Base-by-base conservation (phyloP, 2,329 filamentous ascomycete species). In the Tetracladium maxilliforme region DNA sequence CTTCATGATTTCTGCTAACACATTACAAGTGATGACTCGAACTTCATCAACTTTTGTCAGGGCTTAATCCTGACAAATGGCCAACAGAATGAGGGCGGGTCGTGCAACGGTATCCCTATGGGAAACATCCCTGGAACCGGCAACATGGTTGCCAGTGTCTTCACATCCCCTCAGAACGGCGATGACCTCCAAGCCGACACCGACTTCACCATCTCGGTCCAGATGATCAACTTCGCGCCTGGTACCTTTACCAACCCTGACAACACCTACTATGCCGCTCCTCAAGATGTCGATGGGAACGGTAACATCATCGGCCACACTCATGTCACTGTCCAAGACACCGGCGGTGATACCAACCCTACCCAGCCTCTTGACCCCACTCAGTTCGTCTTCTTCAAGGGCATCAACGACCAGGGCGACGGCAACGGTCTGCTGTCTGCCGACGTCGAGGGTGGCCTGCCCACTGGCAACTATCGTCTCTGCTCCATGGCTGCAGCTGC, bases 401-500 rank as follows among this genome's bases (percentile, higher is more conserved):
- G 51, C 30, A 49, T 55, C 36, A 54, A 53, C 32, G 49, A 52
- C 35, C 35, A 36, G 19, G 50, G 49, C 14, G 44, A 58, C 29
- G 48, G 48, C 14, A 33, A 53, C 5, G 52, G 51, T 25, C 37
- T 48, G 21, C 38, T 58, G 10, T 32, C 35, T 5, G 51, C 51
- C 5, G 35, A 29, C 6, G 51, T 57, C 9, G 40, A 43, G 14
- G 45, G 41, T 25, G 54, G 52, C 30, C 45, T 58, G 10, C 48
- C 50, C 15, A 46, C 49, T 16, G 53, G 54, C 6, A 49, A 45
- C 30, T 59, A 58, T 34, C 43, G 55, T 26, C 41, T 55, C 13
- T 59, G 55, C 38, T 55, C 51, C 8, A 48, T 59, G 48, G 47
- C 42, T 22, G 42, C 44, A 12, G 36, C 55, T 16, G 40, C 44